Evolutionary conservation across 805 yeast genomes (phyloP).

Genomic region (Scheffersomyces coipomensis): DNA sequence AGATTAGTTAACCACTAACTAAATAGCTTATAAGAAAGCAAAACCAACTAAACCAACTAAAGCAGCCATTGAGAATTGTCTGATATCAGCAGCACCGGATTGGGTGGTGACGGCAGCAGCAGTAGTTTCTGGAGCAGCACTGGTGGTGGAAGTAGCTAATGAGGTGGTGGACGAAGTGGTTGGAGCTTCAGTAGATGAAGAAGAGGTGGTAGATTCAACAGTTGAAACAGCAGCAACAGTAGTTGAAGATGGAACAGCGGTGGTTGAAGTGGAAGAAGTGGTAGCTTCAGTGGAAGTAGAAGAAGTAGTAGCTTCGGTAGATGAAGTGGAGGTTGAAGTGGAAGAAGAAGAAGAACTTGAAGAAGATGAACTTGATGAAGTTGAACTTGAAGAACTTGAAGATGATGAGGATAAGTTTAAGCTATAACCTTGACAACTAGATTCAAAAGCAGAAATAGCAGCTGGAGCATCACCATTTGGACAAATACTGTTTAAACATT

Average conservation of each 20-base stretch:
- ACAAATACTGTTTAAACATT: constrained; percentile 68
- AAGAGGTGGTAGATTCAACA: constrained; percentile 9
- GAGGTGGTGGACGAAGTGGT: background rate
- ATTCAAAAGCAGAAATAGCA: constrained; percentile 60
- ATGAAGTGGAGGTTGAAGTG: constrained; percentile 17
- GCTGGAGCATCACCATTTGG: constrained; percentile 57
- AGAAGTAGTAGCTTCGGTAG: constrained; percentile 3
- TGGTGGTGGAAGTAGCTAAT: constrained; percentile 3
- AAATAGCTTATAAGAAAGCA: constrained; percentile 22
- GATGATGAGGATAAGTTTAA: constrained; percentile 18
- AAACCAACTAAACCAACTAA: constrained; percentile 41
- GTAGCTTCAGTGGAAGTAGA: constrained; percentile 3
- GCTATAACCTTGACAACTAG: constrained; percentile 49
- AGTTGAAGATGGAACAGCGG: constrained; percentile 5
- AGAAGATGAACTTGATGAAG: constrained; percentile 25
- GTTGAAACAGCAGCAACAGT: constrained; percentile 8
- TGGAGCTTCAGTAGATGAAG: constrained; percentile 1
- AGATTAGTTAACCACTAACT: too few species aligned
- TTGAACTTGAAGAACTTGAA: constrained; percentile 19
- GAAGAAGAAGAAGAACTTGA: constrained; percentile 32
- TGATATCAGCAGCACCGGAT: constrained; percentile 24
- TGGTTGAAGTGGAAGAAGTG: constrained; percentile 5
- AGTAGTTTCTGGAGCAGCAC: constrained; percentile 1
- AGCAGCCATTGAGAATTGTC: constrained; percentile 23
- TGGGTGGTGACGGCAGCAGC: constrained; percentile 17